Evolutionary conservation across 768 basidiomycete genomes (phyloP).

Genomic region (Boletus edulis): DNA sequence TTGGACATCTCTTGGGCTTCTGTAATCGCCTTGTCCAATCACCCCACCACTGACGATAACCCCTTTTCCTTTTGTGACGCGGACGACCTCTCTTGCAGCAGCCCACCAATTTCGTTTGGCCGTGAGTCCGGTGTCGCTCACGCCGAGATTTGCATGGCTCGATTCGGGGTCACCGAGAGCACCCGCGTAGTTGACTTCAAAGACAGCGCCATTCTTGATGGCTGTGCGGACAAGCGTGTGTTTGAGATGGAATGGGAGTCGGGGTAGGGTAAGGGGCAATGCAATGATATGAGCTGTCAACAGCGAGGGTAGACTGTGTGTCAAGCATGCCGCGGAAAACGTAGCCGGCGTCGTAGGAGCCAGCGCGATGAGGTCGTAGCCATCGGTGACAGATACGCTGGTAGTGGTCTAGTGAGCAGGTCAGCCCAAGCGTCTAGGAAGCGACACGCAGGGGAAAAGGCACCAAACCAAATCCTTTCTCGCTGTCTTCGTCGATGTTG

Average conservation of each 20-base stretch:
- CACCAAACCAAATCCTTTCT: constrained; percentile 83
- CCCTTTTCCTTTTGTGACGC: constrained; percentile 80
- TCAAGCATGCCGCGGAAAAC: constrained; percentile 78
- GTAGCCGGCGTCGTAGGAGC: constrained; percentile 67
- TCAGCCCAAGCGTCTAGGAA: no score
- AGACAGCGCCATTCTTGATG: constrained; percentile 76
- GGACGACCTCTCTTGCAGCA: constrained; percentile 66
- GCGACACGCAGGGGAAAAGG: constrained; percentile 13
- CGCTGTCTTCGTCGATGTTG: constrained; percentile 77
- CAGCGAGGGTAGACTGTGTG: constrained; percentile 71
- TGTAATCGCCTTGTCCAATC: constrained; percentile 54
- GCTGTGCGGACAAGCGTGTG: constrained; percentile 82
- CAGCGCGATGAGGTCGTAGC: constrained; percentile 78
- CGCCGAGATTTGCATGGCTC: constrained; percentile 43
- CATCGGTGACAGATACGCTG: constrained; percentile 56
- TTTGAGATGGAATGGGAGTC: constrained; percentile 78
- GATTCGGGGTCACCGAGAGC: constrained; percentile 62
- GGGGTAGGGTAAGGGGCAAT: constrained; percentile 72
- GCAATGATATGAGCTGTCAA: constrained; percentile 80
- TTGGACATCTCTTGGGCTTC: constrained; percentile 69
- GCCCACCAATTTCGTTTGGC: constrained; percentile 87
- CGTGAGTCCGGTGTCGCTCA: constrained; percentile 48
- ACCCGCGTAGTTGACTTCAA: constrained; percentile 78
- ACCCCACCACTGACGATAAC: constrained; percentile 72
- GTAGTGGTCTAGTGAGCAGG: constrained; percentile 56